A percentile compares a stretch with the other conserved stretches of the same genome.
Conservation (phyloP, 1,139 yeast species). For the Sugiyamaella neomexicana region DNA sequence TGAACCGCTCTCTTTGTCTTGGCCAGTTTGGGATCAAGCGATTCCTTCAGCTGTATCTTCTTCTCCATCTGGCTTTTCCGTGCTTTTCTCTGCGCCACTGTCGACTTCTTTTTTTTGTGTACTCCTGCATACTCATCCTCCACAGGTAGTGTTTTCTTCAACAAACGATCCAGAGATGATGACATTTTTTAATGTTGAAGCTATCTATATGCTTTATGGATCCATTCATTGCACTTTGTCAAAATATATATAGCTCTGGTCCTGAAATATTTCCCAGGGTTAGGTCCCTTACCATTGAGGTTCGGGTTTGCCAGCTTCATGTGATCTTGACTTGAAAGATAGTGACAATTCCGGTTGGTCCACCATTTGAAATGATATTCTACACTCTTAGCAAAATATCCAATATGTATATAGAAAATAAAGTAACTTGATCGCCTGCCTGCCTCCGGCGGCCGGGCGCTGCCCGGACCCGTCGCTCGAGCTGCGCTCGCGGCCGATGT, state of each 20-base stretch:
- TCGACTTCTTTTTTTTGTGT: conserved; percentile 13
- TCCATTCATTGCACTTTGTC: too few species aligned
- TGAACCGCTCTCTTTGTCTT: conserved; percentile 13
- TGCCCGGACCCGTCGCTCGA: too few species aligned
- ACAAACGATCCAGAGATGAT: conserved; percentile 27
- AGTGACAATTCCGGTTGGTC: too few species aligned
- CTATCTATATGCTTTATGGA: too few species aligned
- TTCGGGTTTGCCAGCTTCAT: too few species aligned
- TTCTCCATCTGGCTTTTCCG: conserved; percentile 21
- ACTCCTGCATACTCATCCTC: conserved; percentile 14
- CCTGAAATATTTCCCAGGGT: conserved; percentile 6
- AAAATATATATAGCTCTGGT: too few species aligned
- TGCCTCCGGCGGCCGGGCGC: too few species aligned
- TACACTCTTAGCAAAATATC: too few species aligned
- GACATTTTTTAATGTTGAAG: conserved; percentile 6
- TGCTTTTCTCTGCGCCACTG: conserved; percentile 16
- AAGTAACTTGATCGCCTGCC: background rate
- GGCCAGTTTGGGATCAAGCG: conserved; percentile 24
- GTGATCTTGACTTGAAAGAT: too few species aligned
- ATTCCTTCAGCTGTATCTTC: conserved; percentile 22
- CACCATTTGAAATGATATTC: too few species aligned
- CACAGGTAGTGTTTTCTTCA: conserved; percentile 26
- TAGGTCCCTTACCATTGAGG: background rate
- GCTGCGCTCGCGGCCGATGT: too few species aligned
- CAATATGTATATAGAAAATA: background rate